Conservation (phyloP, 75 land plant species). For the Selaginella tamariscina region DNA sequence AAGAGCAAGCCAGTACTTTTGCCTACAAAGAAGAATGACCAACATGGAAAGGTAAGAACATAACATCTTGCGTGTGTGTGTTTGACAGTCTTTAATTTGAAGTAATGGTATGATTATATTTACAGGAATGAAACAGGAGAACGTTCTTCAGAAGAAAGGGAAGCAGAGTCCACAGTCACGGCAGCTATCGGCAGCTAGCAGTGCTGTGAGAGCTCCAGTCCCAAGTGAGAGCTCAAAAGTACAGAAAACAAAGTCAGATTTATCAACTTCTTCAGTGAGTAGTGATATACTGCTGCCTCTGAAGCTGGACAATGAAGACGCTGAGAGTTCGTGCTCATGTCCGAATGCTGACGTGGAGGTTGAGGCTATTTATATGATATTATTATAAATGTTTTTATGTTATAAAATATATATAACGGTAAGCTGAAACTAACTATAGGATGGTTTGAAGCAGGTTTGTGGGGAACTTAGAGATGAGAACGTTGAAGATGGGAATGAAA, state of each 20-base stretch:
- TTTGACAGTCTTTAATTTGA: too few relatives aligned
- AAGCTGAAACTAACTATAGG: too few relatives aligned
- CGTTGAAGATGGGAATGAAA: too few relatives aligned
- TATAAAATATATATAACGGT: too few relatives aligned
- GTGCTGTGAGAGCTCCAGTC: background rate
- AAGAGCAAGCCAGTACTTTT: background rate
- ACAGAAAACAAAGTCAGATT: background rate
- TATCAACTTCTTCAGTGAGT: background rate
- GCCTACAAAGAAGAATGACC: background rate
- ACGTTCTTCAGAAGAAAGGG: background rate
- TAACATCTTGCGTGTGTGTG: too few relatives aligned
- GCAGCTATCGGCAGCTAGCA: background rate
- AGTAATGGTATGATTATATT: too few relatives aligned
- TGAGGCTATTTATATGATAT: too few relatives aligned
- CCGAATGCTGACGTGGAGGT: background rate
- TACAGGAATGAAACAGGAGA: background rate
- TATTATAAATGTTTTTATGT: too few relatives aligned
- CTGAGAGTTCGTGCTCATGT: background rate
- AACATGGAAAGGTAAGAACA: too few relatives aligned
- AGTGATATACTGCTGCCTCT: background rate
- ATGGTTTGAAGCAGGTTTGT: too few relatives aligned
- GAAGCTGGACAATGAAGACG: background rate
- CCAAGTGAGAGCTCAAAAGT: background rate
- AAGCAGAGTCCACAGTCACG: background rate
- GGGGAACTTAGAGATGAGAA: too few relatives aligned